phyloP scores from a whole-genome alignment of 2,329 filamentous ascomycete species.

The Cadophora gregata region DNA sequence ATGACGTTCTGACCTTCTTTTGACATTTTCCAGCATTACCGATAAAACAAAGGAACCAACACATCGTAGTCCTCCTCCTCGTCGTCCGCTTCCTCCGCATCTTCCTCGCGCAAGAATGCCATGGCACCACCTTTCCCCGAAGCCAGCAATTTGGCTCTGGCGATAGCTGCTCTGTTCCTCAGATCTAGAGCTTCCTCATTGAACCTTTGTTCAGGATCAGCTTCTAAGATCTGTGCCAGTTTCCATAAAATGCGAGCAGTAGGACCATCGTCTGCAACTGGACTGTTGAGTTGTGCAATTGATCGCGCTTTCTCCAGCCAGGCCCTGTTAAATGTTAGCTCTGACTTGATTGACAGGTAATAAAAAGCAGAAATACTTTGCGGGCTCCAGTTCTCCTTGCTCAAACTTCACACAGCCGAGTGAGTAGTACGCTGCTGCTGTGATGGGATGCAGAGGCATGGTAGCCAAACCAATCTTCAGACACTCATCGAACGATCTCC shows the following conservation, averaged over 20 bases:
- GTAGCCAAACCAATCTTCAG: conserved; percentile 28
- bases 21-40: conserved; percentile 4
- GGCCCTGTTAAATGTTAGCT: conserved; percentile 8
- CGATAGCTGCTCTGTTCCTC: conserved; percentile 32
- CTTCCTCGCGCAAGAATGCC: conserved; percentile 43
- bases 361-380: conserved; percentile 15
- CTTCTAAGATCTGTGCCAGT: conserved; percentile 31
- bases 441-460: conserved; percentile 32
- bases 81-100: conserved; percentile 24
- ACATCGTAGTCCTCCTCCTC: conserved; percentile 33
- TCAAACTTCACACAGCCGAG: conserved; percentile 30
- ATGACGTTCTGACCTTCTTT: neutral
- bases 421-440: conserved; percentile 32
- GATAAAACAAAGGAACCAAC: conserved; percentile 33
- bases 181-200: conserved; percentile 26
- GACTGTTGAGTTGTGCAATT: conserved; percentile 35
- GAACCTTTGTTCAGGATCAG: conserved; percentile 29
- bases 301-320: conserved; percentile 34
- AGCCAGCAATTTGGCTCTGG: conserved; percentile 22
- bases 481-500: conserved; percentile 25
- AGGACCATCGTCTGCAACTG: conserved; percentile 32
- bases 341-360: neutral
- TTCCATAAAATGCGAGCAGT: conserved; percentile 38
- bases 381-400: conserved; percentile 19
- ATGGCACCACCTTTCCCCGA: conserved; percentile 45